Evolutionary conservation across 176 grass and related monocot species (phyloP).

Genomic region (Carex kokanica): DNA sequence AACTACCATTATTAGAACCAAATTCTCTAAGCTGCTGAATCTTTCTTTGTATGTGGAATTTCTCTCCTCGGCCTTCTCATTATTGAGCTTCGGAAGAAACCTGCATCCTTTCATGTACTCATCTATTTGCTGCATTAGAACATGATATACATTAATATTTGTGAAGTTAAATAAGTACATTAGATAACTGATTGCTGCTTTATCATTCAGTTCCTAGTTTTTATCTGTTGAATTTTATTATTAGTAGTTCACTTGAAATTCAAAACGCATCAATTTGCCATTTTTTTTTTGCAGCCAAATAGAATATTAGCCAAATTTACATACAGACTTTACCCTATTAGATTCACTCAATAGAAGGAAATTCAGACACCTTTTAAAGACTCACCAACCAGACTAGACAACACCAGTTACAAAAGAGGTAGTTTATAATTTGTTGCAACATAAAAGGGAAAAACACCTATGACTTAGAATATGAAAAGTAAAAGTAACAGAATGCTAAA

Average conservation of each 20-base stretch:
- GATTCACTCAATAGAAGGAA: background rate
- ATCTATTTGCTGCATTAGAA: constrained; percentile 62
- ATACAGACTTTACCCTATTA: background rate
- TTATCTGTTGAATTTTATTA: background rate
- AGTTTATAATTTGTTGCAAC: background rate
- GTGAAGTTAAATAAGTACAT: background rate
- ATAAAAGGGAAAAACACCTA: background rate
- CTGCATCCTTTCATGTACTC: constrained; percentile 85
- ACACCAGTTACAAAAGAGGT: background rate
- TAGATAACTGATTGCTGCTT: background rate
- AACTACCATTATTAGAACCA: constrained; percentile 91
- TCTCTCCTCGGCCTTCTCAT: constrained; percentile 68
- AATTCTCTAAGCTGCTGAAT: constrained; percentile 71
- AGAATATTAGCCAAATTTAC: background rate
- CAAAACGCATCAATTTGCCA: background rate
- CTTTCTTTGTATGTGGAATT: constrained; percentile 88
- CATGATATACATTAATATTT: constrained; percentile 8
- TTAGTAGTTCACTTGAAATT: background rate
- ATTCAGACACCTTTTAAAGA: background rate
- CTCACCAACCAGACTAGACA: background rate
- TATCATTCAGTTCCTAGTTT: background rate
- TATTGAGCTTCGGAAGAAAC: constrained; percentile 96
- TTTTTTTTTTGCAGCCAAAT: background rate
- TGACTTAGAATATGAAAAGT: background rate
- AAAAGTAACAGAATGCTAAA: background rate